Conservation (phyloP, 495 filamentous ascomycete species). For the Geopyxis carbonaria region DNA sequence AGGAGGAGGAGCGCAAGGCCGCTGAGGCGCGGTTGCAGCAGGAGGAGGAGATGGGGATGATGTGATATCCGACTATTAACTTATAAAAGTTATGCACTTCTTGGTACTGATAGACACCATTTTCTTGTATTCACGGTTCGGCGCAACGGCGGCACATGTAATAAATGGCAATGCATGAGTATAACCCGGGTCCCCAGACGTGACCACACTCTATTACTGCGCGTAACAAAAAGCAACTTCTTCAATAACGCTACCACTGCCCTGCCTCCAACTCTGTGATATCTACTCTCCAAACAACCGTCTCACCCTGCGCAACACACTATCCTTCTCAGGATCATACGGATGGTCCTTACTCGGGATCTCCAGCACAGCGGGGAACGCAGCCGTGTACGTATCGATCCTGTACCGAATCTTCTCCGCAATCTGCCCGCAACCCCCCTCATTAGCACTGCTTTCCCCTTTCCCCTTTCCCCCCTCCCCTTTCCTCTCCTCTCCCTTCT, state of each 20-base stretch:
- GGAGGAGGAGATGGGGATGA: constrained; percentile 18
- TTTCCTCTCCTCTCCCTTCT: background rate
- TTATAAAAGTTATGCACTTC: background rate
- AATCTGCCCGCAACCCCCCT: constrained; percentile 36
- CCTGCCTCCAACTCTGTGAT: too few species aligned
- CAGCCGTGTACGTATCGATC: constrained; percentile 54
- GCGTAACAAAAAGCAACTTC: background rate
- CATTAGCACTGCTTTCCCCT: background rate
- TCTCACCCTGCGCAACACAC: constrained; percentile 77
- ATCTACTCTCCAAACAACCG: constrained; percentile 77
- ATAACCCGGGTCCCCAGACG: background rate
- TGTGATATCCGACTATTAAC: background rate
- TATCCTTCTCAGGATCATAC: constrained; percentile 98
- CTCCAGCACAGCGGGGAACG: constrained; percentile 68
- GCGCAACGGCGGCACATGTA: background rate
- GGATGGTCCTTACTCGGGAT: constrained; percentile 99
- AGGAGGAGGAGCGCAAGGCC: constrained; percentile 41
- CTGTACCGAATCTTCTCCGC: constrained; percentile 82
- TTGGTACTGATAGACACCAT: background rate
- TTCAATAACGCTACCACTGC: too few species aligned
- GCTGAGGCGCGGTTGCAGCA: constrained; percentile 26
- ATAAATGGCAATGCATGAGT: background rate
- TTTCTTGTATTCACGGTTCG: background rate
- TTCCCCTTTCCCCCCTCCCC: background rate
- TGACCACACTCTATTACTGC: background rate